Evolutionary conservation across 495 filamentous ascomycete species (phyloP), one percentile per base, ranked within the genome.

Genomic region (Penicillium maclennaniae): DNA sequence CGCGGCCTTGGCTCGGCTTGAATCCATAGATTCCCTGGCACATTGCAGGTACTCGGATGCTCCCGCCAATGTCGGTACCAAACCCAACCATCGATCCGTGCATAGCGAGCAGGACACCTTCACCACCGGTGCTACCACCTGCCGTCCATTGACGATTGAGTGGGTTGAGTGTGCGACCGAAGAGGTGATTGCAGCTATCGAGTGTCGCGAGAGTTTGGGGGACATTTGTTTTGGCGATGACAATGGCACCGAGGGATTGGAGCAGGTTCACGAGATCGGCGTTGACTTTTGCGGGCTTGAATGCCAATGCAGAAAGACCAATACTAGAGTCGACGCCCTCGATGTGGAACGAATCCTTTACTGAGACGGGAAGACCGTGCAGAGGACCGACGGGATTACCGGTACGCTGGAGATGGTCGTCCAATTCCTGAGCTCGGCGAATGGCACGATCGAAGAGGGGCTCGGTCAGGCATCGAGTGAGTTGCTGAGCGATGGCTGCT

Each of bases 261-360:
- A 74, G 70, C 43, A 78, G 60, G 49, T 72, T 48, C 16, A 73
- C 64, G 8, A 75, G 66, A 0, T 71, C 51, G 0, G 79, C 68
- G 41, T 83, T 77, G 4, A 61, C 54, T 1, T 68, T 57, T 15
- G 74, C 75, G 9, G 82, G 79, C 9, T 80, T 68, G 31, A 76
- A 76, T 34, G 79, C 69, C 7, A 81, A 68, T 12, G 71, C 74
- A 16, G 80, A 72, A 45, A 85, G 75, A n/a, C 82, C 84, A n/a
- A 83, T 74, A 10, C 76, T 79, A 2, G 81, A 68, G 53, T 87
- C 79, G 10, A 78, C 65, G 23, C 79, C 83, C 51, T 76, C 68
- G 21, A 89, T 61, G 46, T 83, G 73, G 70, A 89, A 88, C 23
- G 77, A 75, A 55, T 89, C 87, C 58, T 89, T 87, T 20, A 87